Evolutionary conservation across 306 rosid species (phyloP).

Genomic region (Quercus aquifolioides): DNA sequence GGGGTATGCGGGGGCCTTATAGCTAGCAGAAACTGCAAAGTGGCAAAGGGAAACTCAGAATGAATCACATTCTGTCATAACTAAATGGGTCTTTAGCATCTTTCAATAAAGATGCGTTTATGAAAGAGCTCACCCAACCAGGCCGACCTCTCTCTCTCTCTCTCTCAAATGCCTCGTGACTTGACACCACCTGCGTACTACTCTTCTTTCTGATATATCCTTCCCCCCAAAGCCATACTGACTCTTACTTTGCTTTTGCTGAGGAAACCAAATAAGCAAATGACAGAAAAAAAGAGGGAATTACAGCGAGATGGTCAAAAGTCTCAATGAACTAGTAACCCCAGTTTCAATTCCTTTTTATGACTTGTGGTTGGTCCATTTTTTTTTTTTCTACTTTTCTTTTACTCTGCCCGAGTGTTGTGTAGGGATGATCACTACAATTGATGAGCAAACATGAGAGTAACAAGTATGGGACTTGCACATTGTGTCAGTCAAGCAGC

Average conservation of each 20-base stretch:
- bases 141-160: slow-evolving; percentile 1
- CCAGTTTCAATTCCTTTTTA: slow-evolving; percentile 44
- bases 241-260: slow-evolving; percentile 30
- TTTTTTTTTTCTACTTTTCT: slow-evolving; percentile 47
- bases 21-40: slow-evolving; percentile 38
- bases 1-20: slow-evolving; percentile 23
- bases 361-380: slow-evolving; percentile 60
- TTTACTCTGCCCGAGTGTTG: slow-evolving; percentile 64
- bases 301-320: slow-evolving; percentile 59
- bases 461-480: slow-evolving; percentile 43
- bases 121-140: slow-evolving; percentile 35
- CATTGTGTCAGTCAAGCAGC: slow-evolving; percentile 34
- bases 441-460: slow-evolving; percentile 51
- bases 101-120: slow-evolving; percentile 58
- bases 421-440: slow-evolving; percentile 35
- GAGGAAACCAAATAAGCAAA: slow-evolving; percentile 26
- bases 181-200: slow-evolving; percentile 49
- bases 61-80: slow-evolving; percentile 39
- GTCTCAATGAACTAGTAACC: slow-evolving; percentile 41
- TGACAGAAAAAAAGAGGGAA: slow-evolving; percentile 20
- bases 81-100: slow-evolving; percentile 57
- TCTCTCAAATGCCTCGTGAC: slow-evolving; percentile 38
- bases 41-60: slow-evolving; percentile 26
- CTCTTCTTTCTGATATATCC: slow-evolving; percentile 23
- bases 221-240: slow-evolving; percentile 30